Evolutionary conservation across 441 rosid genomes (phyloP).

Genomic region (Heliophila coronopifolia): DNA sequence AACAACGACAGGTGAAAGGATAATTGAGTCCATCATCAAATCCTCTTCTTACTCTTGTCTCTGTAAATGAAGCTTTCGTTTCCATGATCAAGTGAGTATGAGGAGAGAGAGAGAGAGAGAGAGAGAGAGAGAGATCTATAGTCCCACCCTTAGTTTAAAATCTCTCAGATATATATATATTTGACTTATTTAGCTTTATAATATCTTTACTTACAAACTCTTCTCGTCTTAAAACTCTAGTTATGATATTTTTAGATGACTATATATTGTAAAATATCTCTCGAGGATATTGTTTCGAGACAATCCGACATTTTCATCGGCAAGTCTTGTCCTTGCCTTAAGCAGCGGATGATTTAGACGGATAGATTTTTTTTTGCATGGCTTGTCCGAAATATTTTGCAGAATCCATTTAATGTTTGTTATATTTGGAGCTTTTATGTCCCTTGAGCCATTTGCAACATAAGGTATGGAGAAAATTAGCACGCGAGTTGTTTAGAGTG

Average conservation of each 20-base stretch:
- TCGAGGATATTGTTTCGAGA: not conserved
- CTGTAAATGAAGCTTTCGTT: conserved; percentile 31
- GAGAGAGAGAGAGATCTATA: conserved; percentile 14
- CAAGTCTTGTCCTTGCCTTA: too few relatives aligned
- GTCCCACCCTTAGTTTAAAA: conserved; percentile 10
- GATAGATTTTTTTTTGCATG: too few relatives aligned
- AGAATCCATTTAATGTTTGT: too few relatives aligned
- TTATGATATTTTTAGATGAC: conserved; percentile 2
- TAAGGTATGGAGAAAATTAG: too few relatives aligned
- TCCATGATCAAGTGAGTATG: conserved; percentile 20
- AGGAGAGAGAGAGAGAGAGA: too few relatives aligned
- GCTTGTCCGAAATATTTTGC: too few relatives aligned
- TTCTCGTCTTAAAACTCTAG: not conserved
- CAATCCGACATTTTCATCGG: too few relatives aligned
- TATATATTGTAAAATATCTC: not conserved
- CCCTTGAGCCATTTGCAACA: too few relatives aligned
- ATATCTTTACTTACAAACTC: not conserved
- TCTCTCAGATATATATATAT: conserved; percentile 8
- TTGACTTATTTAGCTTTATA: not conserved
- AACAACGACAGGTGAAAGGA: conserved; percentile 23
- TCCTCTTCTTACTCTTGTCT: conserved; percentile 9
- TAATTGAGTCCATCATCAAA: too few relatives aligned
- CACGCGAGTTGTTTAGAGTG: too few relatives aligned
- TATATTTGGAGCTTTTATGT: too few relatives aligned
- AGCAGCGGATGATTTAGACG: too few relatives aligned